Evolutionary conservation across 2,329 filamentous ascomycete genomes (phyloP).

Genomic region (Sporothrix humicola): DNA sequence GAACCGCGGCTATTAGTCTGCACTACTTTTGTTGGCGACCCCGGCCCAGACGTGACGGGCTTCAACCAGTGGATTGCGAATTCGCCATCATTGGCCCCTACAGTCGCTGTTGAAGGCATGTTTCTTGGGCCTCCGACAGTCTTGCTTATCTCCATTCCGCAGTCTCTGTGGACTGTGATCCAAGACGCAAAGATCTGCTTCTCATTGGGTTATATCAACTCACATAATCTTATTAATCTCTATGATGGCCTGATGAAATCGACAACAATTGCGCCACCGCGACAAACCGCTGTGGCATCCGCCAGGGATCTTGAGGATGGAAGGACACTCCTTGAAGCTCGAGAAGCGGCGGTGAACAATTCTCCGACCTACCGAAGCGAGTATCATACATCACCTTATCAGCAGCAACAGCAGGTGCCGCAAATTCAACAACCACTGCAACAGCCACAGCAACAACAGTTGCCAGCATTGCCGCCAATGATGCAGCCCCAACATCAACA

Average conservation of each 20-base stretch:
- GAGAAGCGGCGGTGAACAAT: slow-evolving; percentile 50
- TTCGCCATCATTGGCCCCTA: slow-evolving; percentile 60
- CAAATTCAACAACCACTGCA: slow-evolving; percentile 19
- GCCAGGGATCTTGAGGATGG: slow-evolving; percentile 63
- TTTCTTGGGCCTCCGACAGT: slow-evolving; percentile 71
- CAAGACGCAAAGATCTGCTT: slow-evolving; percentile 71
- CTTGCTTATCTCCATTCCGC: slow-evolving; percentile 69
- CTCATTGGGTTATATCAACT: slow-evolving; percentile 68
- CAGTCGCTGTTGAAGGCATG: slow-evolving; percentile 70
- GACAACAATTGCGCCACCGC: slow-evolving; percentile 44
- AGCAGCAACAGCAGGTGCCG: slow-evolving; percentile 22
- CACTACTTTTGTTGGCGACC: slow-evolving; percentile 69
- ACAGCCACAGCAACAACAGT: slow-evolving; percentile 34
- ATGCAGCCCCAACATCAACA: slow-evolving; percentile 28
- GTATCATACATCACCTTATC: slow-evolving; percentile 27
- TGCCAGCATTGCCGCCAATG: slow-evolving; percentile 14
- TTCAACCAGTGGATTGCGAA: slow-evolving; percentile 71
- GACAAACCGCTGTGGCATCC: slow-evolving; percentile 44
- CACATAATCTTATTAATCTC: slow-evolving; percentile 69
- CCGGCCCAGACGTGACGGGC: slow-evolving; percentile 68
- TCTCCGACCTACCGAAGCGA: slow-evolving; percentile 20
- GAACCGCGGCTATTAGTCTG: slow-evolving; percentile 68
- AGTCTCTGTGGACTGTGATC: slow-evolving; percentile 66
- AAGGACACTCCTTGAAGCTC: slow-evolving; percentile 60
- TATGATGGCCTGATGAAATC: slow-evolving; percentile 64